Evolutionary conservation across 2,329 filamentous ascomycete species (phyloP).

Genomic region (Claviceps citrina): DNA sequence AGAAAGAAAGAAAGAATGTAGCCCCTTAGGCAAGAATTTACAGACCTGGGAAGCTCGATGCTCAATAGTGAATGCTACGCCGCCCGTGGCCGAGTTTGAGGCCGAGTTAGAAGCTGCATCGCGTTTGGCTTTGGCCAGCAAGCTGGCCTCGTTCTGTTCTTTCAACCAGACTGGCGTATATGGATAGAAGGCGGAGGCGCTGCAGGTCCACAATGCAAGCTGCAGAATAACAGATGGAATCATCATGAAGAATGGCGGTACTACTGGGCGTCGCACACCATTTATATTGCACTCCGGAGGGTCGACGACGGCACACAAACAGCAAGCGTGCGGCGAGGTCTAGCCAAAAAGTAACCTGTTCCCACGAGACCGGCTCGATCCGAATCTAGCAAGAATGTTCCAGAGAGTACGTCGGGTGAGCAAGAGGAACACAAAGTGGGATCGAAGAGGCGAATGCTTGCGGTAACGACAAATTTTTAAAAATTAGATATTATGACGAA

Average conservation of each 20-base stretch:
- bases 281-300: background rate
- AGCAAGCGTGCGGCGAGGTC: background rate
- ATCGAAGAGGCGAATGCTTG: background rate
- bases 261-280: constrained; percentile 3
- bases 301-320: background rate
- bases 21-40: background rate
- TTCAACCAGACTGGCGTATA: constrained; percentile 25
- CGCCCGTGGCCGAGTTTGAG: constrained; percentile 7
- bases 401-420: background rate
- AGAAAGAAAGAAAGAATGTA: background rate
- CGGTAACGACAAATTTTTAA: constrained; percentile 1
- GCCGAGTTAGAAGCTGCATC: constrained; percentile 7
- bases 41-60: constrained; percentile 17
- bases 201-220: constrained; percentile 32
- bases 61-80: constrained; percentile 26
- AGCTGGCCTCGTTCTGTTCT: constrained; percentile 13
- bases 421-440: background rate
- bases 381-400: background rate
- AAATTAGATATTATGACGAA: constrained; percentile 8
- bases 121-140: constrained; percentile 12
- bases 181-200: constrained; percentile 32
- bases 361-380: constrained; percentile 3
- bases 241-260: constrained; percentile 21
- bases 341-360: background rate
- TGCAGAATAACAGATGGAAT: constrained; percentile 23